Conservation (phyloP, 352 stramenopile genomes). For the Phytopythium mirpurense region DNA sequence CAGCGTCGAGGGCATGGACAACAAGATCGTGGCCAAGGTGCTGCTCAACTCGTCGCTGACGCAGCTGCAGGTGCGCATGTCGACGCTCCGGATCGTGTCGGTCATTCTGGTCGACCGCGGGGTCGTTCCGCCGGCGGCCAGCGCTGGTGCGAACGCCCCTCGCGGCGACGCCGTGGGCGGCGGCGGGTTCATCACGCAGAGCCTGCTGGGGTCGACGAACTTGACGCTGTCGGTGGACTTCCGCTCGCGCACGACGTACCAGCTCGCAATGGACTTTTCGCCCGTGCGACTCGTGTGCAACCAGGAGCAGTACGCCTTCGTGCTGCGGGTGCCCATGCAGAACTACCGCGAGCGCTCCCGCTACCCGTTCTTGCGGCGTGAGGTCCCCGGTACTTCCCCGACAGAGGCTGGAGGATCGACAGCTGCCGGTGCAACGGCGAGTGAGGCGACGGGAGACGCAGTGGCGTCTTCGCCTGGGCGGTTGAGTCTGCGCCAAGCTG, state of each 20-base stretch:
- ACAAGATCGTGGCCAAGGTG: conserved; percentile 77
- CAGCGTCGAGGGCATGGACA: conserved; percentile 60
- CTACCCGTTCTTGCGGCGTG: conserved; percentile 26
- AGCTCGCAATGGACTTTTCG: conserved; percentile 44
- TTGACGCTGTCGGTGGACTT: conserved; percentile 57
- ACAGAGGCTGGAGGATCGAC: neutral
- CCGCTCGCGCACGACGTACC: conserved; percentile 45
- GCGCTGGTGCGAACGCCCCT: conserved; percentile 2
- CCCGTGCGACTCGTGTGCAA: conserved; percentile 78
- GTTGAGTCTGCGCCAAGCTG: neutral
- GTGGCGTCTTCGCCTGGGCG: neutral
- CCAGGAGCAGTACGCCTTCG: conserved; percentile 77
- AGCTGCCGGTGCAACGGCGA: neutral
- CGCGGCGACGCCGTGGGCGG: conserved; percentile 17
- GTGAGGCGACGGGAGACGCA: neutral
- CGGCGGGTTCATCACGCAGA: conserved; percentile 57
- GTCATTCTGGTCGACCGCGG: conserved; percentile 59
- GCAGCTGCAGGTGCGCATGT: conserved; percentile 60
- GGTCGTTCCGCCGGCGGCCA: conserved; percentile 1
- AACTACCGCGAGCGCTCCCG: conserved; percentile 67
- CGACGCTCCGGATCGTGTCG: conserved; percentile 67
- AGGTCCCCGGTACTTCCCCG: neutral
- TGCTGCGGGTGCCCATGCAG: conserved; percentile 66
- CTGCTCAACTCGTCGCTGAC: conserved; percentile 79
- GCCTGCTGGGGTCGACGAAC: conserved; percentile 64